A percentile compares a stretch with the other conserved stretches of the same genome.
phyloP scores from a whole-genome alignment of 83 land plant genomes.

The Picea abies region DNA sequence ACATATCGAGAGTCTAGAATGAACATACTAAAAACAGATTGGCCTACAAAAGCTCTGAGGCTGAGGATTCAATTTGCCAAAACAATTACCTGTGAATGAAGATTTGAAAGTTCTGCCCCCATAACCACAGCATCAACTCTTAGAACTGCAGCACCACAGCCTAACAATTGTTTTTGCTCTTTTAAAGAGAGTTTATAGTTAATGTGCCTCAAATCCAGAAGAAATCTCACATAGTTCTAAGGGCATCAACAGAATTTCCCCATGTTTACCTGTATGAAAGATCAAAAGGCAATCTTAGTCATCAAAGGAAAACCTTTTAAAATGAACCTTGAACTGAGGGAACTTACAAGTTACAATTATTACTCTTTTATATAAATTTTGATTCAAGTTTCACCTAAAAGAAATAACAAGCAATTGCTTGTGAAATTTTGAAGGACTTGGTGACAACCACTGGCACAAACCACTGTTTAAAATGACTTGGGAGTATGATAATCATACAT shows the following conservation, averaged over 20 bases:
- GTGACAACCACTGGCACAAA: background rate
- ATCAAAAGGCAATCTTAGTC: background rate
- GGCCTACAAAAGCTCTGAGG: background rate
- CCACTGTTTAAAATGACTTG: background rate
- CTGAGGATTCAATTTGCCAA: background rate
- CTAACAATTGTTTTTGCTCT: background rate
- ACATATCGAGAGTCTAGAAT: background rate
- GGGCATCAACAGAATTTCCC: background rate
- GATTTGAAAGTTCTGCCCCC: no score
- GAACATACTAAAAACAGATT: background rate
- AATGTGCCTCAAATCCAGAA: background rate
- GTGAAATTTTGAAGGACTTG: no score
- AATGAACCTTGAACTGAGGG: background rate
- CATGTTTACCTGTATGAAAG: slow-evolving; percentile 2
- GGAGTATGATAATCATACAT: background rate
- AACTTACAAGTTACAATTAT: background rate
- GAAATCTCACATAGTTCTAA: background rate
- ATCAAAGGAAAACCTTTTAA: background rate
- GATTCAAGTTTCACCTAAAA: background rate
- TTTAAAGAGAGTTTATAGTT: background rate
- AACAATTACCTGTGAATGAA: background rate
- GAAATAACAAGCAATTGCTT: no score
- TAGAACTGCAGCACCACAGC: no score
- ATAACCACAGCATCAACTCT: no score
- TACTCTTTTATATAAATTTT: background rate